Percentiles rank a stretch among this genome's conserved stretches.
phyloP scores from a whole-genome alignment of 2,329 filamentous ascomycete genomes.

The Colletotrichum sp. region DNA sequence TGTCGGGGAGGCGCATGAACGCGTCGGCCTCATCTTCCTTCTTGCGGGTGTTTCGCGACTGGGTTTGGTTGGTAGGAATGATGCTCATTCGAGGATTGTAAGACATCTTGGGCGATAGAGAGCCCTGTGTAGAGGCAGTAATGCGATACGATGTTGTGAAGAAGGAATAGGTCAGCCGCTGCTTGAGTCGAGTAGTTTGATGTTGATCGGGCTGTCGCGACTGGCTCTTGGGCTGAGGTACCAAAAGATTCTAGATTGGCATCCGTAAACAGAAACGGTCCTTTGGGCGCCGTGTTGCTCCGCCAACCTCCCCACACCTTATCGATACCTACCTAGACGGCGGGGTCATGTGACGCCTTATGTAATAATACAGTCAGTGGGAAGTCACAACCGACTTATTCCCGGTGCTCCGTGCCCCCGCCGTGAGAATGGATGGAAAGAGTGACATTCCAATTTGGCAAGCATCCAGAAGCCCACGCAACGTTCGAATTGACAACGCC shows the following conservation, averaged over 20 bases:
- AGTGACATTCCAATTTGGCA: neutral
- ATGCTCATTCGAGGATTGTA: constrained; percentile 68
- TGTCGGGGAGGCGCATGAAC: constrained; percentile 66
- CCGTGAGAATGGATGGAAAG: neutral
- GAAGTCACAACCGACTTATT: neutral
- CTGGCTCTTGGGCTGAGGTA: neutral
- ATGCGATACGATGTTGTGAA: neutral
- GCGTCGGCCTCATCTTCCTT: constrained; percentile 66
- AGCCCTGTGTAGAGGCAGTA: neutral
- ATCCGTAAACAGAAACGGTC: neutral
- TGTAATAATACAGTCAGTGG: neutral
- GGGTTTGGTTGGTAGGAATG: constrained; percentile 54
- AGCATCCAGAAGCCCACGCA: neutral
- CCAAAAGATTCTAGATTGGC: neutral
- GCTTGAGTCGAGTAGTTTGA: neutral
- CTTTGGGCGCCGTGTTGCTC: constrained; percentile 11
- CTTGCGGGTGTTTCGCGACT: constrained; percentile 55
- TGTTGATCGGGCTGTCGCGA: neutral
- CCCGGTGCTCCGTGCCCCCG: neutral
- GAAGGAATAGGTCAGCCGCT: neutral
- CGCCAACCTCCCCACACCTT: neutral
- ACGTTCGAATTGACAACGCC: neutral
- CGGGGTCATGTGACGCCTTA: neutral
- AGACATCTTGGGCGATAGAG: constrained; percentile 48
- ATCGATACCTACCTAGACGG: neutral